A percentile compares a stretch with the other conserved stretches of the same genome.
Evolutionary conservation across 768 basidiomycete species (phyloP).

Genomic region (Steccherinum ochraceum): DNA sequence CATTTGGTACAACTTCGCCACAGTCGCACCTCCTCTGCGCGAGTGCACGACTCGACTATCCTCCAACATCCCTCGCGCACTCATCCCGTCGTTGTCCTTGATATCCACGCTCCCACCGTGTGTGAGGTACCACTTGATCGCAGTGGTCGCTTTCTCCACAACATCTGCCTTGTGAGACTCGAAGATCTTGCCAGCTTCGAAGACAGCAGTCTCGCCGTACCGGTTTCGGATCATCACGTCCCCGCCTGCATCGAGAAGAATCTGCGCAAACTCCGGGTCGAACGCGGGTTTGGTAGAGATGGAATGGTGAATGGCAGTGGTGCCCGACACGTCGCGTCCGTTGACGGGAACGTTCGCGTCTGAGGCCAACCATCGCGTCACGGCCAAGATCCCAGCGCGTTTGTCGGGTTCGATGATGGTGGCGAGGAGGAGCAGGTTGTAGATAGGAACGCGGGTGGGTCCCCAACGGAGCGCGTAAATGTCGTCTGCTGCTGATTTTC

Average conservation of each 20-base stretch:
- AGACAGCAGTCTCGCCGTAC: constrained; percentile 33
- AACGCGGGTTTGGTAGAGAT: constrained; percentile 36
- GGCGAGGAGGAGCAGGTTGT: constrained; percentile 29
- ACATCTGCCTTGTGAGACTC: constrained; percentile 11
- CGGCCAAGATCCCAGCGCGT: constrained; percentile 20
- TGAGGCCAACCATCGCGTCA: constrained; percentile 29
- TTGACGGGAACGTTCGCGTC: constrained; percentile 31
- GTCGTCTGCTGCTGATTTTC: too few relatives aligned
- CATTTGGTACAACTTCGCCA: constrained; percentile 10
- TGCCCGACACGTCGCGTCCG: constrained; percentile 33
- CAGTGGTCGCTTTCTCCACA: constrained; percentile 20
- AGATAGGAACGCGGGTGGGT: constrained; percentile 33
- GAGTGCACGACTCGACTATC: not conserved
- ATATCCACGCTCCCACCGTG: constrained; percentile 34
- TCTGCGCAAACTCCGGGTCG: constrained; percentile 35
- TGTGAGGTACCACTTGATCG: constrained; percentile 32
- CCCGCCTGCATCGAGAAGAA: constrained; percentile 35
- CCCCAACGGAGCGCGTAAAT: too few relatives aligned
- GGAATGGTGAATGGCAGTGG: constrained; percentile 33
- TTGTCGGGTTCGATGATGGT: constrained; percentile 19
- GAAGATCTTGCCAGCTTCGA: constrained; percentile 32
- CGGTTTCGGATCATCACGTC: constrained; percentile 35
- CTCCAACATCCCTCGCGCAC: constrained; percentile 20
- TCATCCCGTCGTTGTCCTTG: constrained; percentile 31
- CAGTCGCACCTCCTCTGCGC: not conserved